Evolutionary conservation across 495 filamentous ascomycete genomes (phyloP).

Genomic region (Penicillium paradoxum): DNA sequence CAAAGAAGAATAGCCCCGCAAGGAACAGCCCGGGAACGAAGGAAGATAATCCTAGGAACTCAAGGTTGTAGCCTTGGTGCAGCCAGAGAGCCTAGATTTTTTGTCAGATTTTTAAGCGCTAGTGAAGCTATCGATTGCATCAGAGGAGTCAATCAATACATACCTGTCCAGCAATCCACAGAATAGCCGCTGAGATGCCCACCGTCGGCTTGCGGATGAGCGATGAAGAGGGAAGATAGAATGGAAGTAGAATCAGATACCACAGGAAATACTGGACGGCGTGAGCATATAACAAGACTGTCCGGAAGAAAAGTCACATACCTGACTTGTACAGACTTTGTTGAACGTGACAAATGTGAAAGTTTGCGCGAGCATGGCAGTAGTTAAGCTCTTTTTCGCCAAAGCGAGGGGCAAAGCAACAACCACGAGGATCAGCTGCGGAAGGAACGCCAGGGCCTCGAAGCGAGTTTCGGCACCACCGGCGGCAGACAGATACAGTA

Average conservation of each 20-base stretch:
- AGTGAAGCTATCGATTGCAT: background rate
- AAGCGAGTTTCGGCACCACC: conserved; percentile 46
- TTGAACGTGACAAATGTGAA: conserved; percentile 97
- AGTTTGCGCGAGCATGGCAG: conserved; percentile 96
- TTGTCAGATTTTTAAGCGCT: background rate
- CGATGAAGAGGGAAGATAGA: conserved; percentile 79
- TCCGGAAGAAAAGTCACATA: conserved; percentile 30
- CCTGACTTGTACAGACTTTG: conserved; percentile 97
- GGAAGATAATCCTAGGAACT: conserved; percentile 80
- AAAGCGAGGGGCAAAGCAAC: conserved; percentile 70
- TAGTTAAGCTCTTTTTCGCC: conserved; percentile 77
- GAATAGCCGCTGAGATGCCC: conserved; percentile 55
- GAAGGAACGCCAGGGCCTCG: conserved; percentile 81
- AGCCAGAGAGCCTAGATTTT: conserved; percentile 67
- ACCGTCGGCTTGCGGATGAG: conserved; percentile 53
- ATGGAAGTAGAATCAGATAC: conserved; percentile 89
- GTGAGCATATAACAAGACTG: background rate
- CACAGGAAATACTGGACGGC: conserved; percentile 82
- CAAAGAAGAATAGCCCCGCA: conserved; percentile 71
- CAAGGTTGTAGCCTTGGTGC: conserved; percentile 79
- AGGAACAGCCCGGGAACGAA: conserved; percentile 82
- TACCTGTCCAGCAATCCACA: conserved; percentile 73
- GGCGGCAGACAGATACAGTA: conserved; percentile 79
- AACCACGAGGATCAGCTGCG: conserved; percentile 74
- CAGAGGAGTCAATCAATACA: conserved; percentile 2